These are phyloP conservation scores for Sambucus nigra DNA, from an alignment of 129 eudicot species.

Conservation along the genomic window DNA sequence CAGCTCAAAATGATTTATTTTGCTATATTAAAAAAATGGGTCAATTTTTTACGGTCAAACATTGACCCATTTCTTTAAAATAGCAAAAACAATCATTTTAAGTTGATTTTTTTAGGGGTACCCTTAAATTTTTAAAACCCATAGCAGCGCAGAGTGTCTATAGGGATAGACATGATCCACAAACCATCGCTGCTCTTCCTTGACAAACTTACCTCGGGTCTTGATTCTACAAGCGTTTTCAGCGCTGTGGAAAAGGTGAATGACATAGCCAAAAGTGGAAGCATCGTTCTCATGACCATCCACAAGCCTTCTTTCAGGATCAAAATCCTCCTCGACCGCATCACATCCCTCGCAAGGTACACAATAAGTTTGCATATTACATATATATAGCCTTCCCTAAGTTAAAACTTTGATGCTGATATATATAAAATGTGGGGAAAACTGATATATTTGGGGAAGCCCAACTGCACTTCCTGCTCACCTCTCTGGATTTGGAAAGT, in stretches of 20 bases:
- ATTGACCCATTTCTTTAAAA: no score
- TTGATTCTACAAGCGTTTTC: slow-evolving; percentile 72
- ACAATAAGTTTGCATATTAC: neutral
- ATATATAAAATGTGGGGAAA: slow-evolving; percentile 30
- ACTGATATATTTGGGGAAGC: slow-evolving; percentile 58
- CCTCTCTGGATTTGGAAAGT: slow-evolving; percentile 58
- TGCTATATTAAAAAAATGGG: slow-evolving; percentile 55
- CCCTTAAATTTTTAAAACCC: no score
- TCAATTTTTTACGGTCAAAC: slow-evolving; percentile 78
- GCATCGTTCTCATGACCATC: slow-evolving; percentile 78
- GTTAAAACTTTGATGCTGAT: neutral
- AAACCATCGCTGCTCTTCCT: slow-evolving; percentile 71
- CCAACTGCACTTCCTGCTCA: slow-evolving; percentile 49
- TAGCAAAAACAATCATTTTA: no score
- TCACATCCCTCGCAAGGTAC: slow-evolving; percentile 69
- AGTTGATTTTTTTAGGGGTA: no score
- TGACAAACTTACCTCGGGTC: slow-evolving; percentile 84
- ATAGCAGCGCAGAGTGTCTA: slow-evolving; percentile 74
- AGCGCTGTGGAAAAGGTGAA: slow-evolving; percentile 82
- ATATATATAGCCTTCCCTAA: neutral
- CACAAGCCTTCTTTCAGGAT: slow-evolving; percentile 81
- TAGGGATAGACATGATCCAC: slow-evolving; percentile 78
- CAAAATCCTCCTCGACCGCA: slow-evolving; percentile 78
- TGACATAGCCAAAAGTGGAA: slow-evolving; percentile 64
- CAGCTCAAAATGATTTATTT: no score